Evolutionary conservation across 768 basidiomycete species (phyloP), one percentile per base, ranked within the genome.

Genomic region (Pholiota conissans): DNA sequence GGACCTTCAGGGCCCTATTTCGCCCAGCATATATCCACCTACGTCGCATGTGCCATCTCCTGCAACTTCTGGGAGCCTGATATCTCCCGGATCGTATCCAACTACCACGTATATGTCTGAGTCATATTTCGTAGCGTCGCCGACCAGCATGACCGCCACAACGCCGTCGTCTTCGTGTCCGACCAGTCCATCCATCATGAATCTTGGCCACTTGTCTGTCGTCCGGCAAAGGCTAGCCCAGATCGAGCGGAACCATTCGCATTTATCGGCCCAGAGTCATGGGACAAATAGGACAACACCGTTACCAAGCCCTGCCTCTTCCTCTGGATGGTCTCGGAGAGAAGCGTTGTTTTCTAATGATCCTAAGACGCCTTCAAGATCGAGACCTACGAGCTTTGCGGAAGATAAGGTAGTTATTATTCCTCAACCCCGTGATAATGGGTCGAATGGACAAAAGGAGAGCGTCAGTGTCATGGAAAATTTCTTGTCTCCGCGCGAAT

Each of bases 151-250:
- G n/a, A 49, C n/a, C n/a, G n/a, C n/a, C n/a, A n/a, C 42, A 20
- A 22, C 42, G 42, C 20, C 61, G 2, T 32, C 61, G 10, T 40
- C 56, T 35, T 51, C 56, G 34, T 52, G 56, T 28, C 60, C 69
- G n/a, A 56, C 53, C 53, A 87, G 84, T 56, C 84, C 86, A 4
- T 89, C 87, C 7, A 82, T 90, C 42, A 72, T 79, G 26, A 84
- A 87, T 56, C 76, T 90, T 14, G 81, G 78, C 57, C 77, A 79
- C 54, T 69, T 83, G 35, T 89, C 86, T 6, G 80, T 89, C 22
- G 89, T 90, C 46, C 83, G 80, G 58, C 82, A 85, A 60, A 84
- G 88, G 32, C 76, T 88, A 13, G 83, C 84, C 9, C 80, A 88
- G 62, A 81, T 89, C 10, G 79, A 86, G 63, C 64, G 67, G 27